Evolutionary conservation across 306 rosid species (phyloP).

Genomic region (Rosa lucieae): DNA sequence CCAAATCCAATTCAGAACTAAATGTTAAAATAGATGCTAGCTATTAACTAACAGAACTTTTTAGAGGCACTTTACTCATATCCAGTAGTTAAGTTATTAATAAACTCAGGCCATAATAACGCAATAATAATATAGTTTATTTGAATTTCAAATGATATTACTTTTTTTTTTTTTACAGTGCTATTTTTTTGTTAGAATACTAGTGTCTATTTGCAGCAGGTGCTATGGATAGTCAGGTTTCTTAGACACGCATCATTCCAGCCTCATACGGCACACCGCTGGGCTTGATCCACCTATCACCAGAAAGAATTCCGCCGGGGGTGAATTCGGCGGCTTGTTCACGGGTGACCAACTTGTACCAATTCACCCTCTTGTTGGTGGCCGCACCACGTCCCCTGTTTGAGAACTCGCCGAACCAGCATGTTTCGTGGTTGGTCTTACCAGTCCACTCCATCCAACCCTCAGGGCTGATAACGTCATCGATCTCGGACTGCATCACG

Average conservation of each 20-base stretch:
- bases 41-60: too few species aligned
- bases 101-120: too few species aligned
- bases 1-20: too few species aligned
- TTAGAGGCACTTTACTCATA: too few species aligned
- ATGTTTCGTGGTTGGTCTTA: constrained; percentile 16
- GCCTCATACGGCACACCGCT: constrained; percentile 43
- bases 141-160: too few species aligned
- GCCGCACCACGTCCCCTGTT: constrained; percentile 56
- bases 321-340: constrained; percentile 33
- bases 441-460: constrained; percentile 69
- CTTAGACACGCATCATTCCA: constrained; percentile 19
- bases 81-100: too few species aligned
- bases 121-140: too few species aligned
- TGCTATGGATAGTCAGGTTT: background rate
- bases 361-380: constrained; percentile 33
- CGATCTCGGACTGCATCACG: constrained; percentile 52
- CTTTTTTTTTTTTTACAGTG: too few species aligned
- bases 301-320: constrained; percentile 35
- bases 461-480: constrained; percentile 33
- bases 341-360: constrained; percentile 41
- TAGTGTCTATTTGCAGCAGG: too few species aligned
- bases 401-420: constrained; percentile 44
- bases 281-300: constrained; percentile 54
- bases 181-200: too few species aligned
- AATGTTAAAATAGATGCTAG: too few species aligned